Evolutionary conservation across 345 rosid species (phyloP).

Genomic region (Brassica juncea): DNA sequence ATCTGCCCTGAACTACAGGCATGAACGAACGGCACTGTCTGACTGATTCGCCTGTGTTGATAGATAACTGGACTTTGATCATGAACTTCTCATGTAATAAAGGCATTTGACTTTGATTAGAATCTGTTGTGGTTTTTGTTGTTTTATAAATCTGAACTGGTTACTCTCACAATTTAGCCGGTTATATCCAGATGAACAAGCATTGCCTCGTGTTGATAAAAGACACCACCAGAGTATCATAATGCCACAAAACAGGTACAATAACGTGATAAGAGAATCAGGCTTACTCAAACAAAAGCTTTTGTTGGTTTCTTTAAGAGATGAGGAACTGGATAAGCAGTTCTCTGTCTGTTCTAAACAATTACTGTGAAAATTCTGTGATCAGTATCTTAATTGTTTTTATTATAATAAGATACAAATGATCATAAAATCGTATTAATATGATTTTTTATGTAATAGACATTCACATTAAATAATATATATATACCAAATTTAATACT

Average conservation of each 20-base stretch:
- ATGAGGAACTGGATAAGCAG: not conserved
- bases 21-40: not conserved
- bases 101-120: not conserved
- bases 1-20: conserved; percentile 43
- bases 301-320: not conserved
- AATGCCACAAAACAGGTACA: conserved; percentile 3
- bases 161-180: conserved; percentile 1
- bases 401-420: no score
- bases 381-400: no score
- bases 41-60: conserved; percentile 1
- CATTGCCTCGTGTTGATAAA: not conserved
- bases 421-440: no score
- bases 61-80: conserved; percentile 1
- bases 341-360: not conserved
- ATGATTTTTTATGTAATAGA: no score
- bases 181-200: not conserved
- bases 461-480: no score
- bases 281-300: not conserved
- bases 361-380: no score
- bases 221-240: not conserved
- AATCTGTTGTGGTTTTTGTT: not conserved
- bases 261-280: not conserved
- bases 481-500: no score
- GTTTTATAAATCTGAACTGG: not conserved
- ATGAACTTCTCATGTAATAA: conserved; percentile 22